These are phyloP conservation scores for Pleurotus tuber-regium DNA, from an alignment of 768 basidiomycete genomes.

Conservation along the genomic window DNA sequence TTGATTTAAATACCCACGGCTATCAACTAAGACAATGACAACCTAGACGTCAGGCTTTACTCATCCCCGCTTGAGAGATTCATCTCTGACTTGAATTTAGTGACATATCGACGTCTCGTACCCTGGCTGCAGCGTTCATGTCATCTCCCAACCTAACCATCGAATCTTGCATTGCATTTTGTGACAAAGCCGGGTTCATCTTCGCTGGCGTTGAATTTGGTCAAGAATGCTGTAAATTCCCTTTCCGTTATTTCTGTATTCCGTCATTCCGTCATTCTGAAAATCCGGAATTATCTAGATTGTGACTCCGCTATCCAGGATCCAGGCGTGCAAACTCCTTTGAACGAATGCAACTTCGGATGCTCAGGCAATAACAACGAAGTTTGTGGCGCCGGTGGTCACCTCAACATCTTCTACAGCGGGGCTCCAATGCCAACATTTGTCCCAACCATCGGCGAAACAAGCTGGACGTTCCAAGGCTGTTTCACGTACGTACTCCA, in stretches of 20 bases:
- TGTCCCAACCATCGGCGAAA: constrained; percentile 41
- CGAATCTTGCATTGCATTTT: constrained; percentile 40
- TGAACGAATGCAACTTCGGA: constrained; percentile 46
- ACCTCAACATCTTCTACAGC: constrained; percentile 54
- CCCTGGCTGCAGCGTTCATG: constrained; percentile 43
- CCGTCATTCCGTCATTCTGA: background rate
- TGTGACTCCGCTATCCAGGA: constrained; percentile 57
- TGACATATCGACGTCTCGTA: constrained; percentile 43
- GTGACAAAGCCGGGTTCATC: constrained; percentile 34
- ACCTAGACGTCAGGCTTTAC: background rate
- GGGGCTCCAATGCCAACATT: constrained; percentile 48
- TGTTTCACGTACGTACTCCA: constrained; percentile 58
- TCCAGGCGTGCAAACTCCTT: constrained; percentile 40
- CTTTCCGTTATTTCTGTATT: background rate
- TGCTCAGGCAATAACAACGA: constrained; percentile 56
- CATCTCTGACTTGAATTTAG: constrained; percentile 12
- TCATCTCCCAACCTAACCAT: constrained; percentile 52
- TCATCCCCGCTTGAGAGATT: background rate
- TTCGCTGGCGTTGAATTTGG: constrained; percentile 68
- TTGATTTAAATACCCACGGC: background rate
- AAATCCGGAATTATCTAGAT: constrained; percentile 31
- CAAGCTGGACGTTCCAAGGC: constrained; percentile 56
- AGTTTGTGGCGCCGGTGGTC: constrained; percentile 50
- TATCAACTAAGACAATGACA: background rate
- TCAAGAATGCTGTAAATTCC: constrained; percentile 42